Evolutionary conservation across 768 basidiomycete genomes (phyloP), one percentile per base, ranked within the genome.

Genomic region (Podaxis carcinomalis): DNA sequence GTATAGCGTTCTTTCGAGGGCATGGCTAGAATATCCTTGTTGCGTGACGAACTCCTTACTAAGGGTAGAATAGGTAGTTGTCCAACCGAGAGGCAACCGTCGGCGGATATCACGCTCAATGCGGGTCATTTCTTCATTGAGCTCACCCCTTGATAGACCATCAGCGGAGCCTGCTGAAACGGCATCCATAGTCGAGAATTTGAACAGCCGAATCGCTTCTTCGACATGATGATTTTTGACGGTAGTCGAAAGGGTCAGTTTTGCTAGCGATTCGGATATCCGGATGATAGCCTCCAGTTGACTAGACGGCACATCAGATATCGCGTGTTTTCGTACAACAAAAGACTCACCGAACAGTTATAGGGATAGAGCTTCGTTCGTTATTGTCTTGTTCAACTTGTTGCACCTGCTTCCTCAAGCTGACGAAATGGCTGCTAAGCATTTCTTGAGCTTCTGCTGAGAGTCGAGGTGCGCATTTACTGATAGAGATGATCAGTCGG

Each of bases 201-300:
- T 98, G 87, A 99, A 99, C 44, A 99, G 75, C 9, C 97, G 90
- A 67, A 98, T 98, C 5, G 97, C 92, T 73, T 99, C 97, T 73
- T 98, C 95, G 23, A 98, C 96, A 67, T 99, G 95, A 70, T 95
- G 89, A 51, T 89, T 89, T 68, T 89, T 87, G 2, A 98, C 97
- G 2, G 87, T 82, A 0, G 93, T 81, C 0, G 90, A 89, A 14
- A 99, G 80, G 2, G 94, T 94, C 75, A 98, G 84, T 70, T 98
- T 99, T 11, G 96, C 95, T 19, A 98, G 79, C 2, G 96, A 90
- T 72, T 99, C 97, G 1, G 97, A 98, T 70, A 98, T 98, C 37
- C 97, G 95, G 70, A 98, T 95, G 70, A 99, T 95, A 42, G 97
- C 97, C 77, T 99, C 97, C 4, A 99, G 82, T 87, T 99, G 97